Evolutionary conservation across 2,329 filamentous ascomycete species (phyloP), one percentile per base, ranked within the genome.

Genomic region (Aspergillus sp.): DNA sequence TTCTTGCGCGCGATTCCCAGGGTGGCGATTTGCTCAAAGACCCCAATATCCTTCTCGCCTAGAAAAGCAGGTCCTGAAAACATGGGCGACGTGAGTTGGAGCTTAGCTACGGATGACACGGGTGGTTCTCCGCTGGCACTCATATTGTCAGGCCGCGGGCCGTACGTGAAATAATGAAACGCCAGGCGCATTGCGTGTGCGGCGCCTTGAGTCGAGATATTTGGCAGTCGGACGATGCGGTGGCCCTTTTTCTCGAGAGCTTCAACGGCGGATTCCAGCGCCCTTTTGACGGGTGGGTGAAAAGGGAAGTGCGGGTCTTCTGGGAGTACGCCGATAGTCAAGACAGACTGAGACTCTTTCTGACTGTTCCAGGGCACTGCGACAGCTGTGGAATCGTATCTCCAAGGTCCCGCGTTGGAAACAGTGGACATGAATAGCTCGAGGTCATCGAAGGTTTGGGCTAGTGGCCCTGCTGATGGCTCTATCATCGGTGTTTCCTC

Each of bases 401-500:
- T 41, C 51, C 51, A 54, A 11, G 51, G 34, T 4, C 33, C 22
- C 5, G 42, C 51, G 5, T 9, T 24, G 4, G 47, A 22, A 15
- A 54, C 33, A 3, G 9, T 46, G 6, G 33, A 27, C 51, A 54
- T 54, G 51, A 54, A 48, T 8, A 54, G n/a, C 33, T 54, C 51
- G 15, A 48, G 20, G 7, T 54, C 51, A 33, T 48, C 33, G 5
- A 54, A 20, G 6, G 13, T 41, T 30, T 47, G 42, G 15, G 42
- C 44, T 33, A 54, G 11, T 6, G 51, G 51, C 9, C 51, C 51
- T 11, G 44, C 42, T 7, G 33, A 27, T 4, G 42, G 33, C 22
- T 19, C 22, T 13, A 54, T 47, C 20, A 34, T 45, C 4, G 51
- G 51, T 19, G 20, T 47, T 13, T 45, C 51, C 19, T 46, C 41